These are phyloP conservation scores for Candida maltosa DNA, from an alignment of 805 yeast genomes.

Conservation along the genomic window DNA sequence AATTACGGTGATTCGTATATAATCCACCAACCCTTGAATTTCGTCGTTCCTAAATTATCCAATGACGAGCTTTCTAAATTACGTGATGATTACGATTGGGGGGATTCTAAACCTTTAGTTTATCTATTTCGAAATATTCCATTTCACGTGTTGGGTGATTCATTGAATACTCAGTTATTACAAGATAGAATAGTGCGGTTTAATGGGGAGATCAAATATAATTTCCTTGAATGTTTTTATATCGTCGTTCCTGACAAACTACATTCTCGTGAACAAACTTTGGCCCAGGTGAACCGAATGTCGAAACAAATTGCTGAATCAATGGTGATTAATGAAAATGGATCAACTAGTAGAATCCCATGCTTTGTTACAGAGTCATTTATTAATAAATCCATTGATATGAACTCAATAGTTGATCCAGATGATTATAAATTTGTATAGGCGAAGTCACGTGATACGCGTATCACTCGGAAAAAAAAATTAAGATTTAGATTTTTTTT, in stretches of 20 bases:
- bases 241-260: conserved; percentile 10
- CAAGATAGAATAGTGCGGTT: conserved; percentile 39
- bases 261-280: conserved; percentile 2
- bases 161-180: conserved; percentile 10
- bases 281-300: conserved; percentile 7
- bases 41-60: conserved; percentile 9
- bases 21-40: conserved; percentile 15
- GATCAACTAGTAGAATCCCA: conserved; percentile 22
- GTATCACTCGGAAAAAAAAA: too few species aligned
- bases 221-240: conserved; percentile 7
- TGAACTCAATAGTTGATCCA: conserved; percentile 24
- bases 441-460: too few species aligned
- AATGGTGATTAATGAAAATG: conserved; percentile 14
- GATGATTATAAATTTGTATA: conserved; percentile 20
- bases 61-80: conserved; percentile 6
- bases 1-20: conserved; percentile 60
- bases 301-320: conserved; percentile 10
- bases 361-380: conserved; percentile 31
- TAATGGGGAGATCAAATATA: conserved; percentile 31
- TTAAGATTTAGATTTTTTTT: too few species aligned
- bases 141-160: conserved; percentile 25
- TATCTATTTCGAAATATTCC: conserved; percentile 33
- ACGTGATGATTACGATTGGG: conserved; percentile 11
- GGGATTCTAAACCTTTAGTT: conserved; percentile 16
- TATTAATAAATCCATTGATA: conserved; percentile 25